These are phyloP conservation scores for Aspergillus quadrilineatus DNA, from an alignment of 2,329 filamentous ascomycete species.

Conservation along the genomic window DNA sequence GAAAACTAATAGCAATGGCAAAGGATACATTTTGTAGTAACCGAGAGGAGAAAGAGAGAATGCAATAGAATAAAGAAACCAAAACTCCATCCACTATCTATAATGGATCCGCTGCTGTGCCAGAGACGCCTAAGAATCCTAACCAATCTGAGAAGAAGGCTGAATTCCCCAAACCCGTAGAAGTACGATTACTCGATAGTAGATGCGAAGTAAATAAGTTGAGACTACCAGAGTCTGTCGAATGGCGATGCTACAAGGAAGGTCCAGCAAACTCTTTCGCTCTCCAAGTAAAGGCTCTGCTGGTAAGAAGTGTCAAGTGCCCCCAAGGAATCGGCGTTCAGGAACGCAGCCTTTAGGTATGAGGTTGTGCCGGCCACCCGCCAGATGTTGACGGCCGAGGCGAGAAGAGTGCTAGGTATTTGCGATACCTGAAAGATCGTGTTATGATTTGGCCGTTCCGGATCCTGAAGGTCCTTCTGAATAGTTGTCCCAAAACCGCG, in stretches of 20 bases:
- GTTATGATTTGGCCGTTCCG: constrained; percentile 25
- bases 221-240: constrained; percentile 9
- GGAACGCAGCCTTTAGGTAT: background rate
- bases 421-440: background rate
- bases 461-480: constrained; percentile 26
- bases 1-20: background rate
- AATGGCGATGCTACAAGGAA: constrained; percentile 2
- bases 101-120: background rate
- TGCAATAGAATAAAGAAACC: background rate
- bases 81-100: constrained; percentile 3
- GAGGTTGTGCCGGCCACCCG: constrained; percentile 50
- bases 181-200: background rate
- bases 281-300: background rate
- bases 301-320: background rate
- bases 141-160: background rate
- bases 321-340: background rate
- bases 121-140: background rate
- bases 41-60: background rate
- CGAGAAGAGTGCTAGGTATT: constrained; percentile 1
- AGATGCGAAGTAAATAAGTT: background rate
- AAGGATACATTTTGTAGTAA: background rate
- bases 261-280: background rate
- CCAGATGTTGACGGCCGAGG: constrained; percentile 43
- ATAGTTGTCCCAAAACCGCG: constrained; percentile 56
- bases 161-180: background rate